These are phyloP conservation scores for Dryas integrifolia DNA, from an alignment of 331 rosid species.

Conservation along the genomic window DNA sequence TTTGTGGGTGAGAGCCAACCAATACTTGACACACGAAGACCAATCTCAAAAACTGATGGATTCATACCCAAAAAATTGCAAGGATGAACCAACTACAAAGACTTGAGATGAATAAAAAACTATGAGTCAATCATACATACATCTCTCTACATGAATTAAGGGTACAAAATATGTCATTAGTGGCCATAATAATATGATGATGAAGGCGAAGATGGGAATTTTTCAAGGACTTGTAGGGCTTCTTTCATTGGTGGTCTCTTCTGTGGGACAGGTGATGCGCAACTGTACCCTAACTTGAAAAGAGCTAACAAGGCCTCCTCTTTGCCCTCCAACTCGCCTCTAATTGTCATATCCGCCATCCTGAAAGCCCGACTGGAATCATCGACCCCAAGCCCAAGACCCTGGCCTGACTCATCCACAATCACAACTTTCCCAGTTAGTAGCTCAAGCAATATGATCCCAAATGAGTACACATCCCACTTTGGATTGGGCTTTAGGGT, in stretches of 20 bases:
- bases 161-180: conserved; percentile 28
- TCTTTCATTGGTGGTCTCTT: conserved; percentile 96
- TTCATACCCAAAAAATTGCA: background rate
- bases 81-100: conserved; percentile 17
- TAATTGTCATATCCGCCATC: conserved; percentile 75
- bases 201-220: conserved; percentile 48
- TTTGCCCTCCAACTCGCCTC: conserved; percentile 82
- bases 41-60: conserved; percentile 9
- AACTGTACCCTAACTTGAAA: conserved; percentile 78
- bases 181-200: conserved; percentile 50
- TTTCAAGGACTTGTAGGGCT: conserved; percentile 69
- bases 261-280: conserved; percentile 69
- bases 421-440: conserved; percentile 76
- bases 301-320: conserved; percentile 65
- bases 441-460: conserved; percentile 75
- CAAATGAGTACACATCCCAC: conserved; percentile 94
- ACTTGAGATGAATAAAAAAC: conserved; percentile 24
- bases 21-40: background rate
- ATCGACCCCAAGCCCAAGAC: conserved; percentile 48
- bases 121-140: conserved; percentile 49
- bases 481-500: conserved; percentile 80
- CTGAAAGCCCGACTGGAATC: conserved; percentile 63
- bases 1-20: background rate
- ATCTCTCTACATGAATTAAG: conserved; percentile 41
- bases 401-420: conserved; percentile 75